Percentiles rank a stretch among this genome's conserved stretches.
Conservation (phyloP, 352 stramenopile genomes). For the Aphanomyces astaci region DNA sequence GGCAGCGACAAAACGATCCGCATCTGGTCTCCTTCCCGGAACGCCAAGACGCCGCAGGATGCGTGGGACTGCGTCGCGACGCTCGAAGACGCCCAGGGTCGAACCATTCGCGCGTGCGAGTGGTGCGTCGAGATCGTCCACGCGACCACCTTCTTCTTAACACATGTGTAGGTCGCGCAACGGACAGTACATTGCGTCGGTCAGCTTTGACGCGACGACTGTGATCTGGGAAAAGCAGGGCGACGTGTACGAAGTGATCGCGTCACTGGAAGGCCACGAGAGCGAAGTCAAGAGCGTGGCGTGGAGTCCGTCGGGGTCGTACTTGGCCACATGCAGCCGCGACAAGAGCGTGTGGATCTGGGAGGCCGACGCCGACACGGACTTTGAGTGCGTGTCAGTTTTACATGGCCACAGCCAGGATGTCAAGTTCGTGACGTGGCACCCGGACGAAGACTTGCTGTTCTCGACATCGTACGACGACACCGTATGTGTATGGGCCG, state of each 20-base stretch:
- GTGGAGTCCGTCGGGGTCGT: conserved; percentile 89
- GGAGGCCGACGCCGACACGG: conserved; percentile 89
- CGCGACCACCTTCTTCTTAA: too few species aligned
- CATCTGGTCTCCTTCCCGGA: conserved; percentile 49
- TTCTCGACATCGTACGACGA: conserved; percentile 94
- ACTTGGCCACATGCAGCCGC: conserved; percentile 95
- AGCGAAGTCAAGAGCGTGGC: conserved; percentile 96
- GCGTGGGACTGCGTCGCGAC: conserved; percentile 86
- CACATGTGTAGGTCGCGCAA: conserved; percentile 57
- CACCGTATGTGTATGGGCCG: conserved; percentile 92
- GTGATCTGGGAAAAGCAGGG: conserved; percentile 90
- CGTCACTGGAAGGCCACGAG: conserved; percentile 96
- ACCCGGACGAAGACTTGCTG: conserved; percentile 77
- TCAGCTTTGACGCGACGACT: conserved; percentile 95
- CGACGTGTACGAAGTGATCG: conserved; percentile 87
- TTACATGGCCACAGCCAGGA: conserved; percentile 94
- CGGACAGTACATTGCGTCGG: conserved; percentile 84
- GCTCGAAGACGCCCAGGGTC: conserved; percentile 89
- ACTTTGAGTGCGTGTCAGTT: conserved; percentile 97
- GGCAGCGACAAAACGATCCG: conserved; percentile 85
- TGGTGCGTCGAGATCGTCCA: too few species aligned
- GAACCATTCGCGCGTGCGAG: conserved; percentile 91
- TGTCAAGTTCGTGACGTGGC: conserved; percentile 94
- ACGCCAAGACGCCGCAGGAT: conserved; percentile 10
- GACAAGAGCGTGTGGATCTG: conserved; percentile 99